Evolutionary conservation across 306 rosid species (phyloP).

Genomic region (Cicer cuneatum): DNA sequence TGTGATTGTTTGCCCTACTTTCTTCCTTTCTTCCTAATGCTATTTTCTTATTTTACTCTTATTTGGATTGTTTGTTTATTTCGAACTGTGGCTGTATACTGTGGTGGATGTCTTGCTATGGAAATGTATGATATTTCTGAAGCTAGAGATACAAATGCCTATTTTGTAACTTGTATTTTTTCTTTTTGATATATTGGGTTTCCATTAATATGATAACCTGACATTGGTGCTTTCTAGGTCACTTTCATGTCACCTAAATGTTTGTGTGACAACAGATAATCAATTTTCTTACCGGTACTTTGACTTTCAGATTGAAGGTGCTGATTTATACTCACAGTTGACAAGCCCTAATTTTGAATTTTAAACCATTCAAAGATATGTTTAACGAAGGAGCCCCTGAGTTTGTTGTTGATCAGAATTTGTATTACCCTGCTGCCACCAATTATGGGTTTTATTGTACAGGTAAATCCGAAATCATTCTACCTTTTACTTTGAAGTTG

Average conservation of each 20-base stretch:
- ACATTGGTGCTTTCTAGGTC: constrained; percentile 15
- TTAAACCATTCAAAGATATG: constrained; percentile 70
- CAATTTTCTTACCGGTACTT: constrained; percentile 5
- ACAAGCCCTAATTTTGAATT: constrained; percentile 57
- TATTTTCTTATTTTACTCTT: neutral
- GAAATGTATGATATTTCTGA: constrained; percentile 66
- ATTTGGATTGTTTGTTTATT: constrained; percentile 7
- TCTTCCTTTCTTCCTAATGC: neutral
- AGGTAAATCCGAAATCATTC: constrained; percentile 52
- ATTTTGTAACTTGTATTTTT: constrained; percentile 16
- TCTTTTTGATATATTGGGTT: neutral
- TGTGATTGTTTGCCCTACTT: neutral
- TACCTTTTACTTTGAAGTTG: constrained; percentile 2
- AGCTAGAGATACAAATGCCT: constrained; percentile 54
- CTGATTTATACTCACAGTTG: constrained; percentile 58
- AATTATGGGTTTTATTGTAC: constrained; percentile 91
- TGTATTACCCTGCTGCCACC: constrained; percentile 85
- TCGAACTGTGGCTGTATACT: constrained; percentile 39
- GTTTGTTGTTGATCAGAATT: constrained; percentile 82
- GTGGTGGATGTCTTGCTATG: constrained; percentile 70
- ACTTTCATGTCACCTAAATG: neutral
- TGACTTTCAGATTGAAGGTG: constrained; percentile 65
- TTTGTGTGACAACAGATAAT: constrained; percentile 32
- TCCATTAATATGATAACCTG: neutral
- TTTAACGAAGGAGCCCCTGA: constrained; percentile 88